Base-by-base conservation (phyloP, 495 filamentous ascomycete species). In the Penicillium chermesinum region DNA sequence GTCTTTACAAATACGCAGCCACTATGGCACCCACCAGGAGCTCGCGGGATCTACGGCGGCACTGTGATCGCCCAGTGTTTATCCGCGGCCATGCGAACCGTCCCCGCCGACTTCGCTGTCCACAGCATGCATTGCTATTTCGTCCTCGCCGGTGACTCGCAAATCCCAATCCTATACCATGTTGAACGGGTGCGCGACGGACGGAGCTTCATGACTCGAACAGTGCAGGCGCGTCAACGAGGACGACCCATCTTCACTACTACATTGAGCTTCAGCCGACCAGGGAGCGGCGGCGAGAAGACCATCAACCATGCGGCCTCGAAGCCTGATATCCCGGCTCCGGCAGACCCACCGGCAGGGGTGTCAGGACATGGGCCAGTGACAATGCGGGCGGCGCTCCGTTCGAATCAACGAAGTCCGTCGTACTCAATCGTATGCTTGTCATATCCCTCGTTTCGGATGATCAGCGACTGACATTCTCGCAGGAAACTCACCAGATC, bases 121-220 rank as follows among this genome's bases (percentile, higher is more conserved):
- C 91, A 98, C 72, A 87, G 82, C 67, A 95, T 95, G 88, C 93
- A 98, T 76, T 96, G 91, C 78, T 98, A 96, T 76, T 98, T 98
- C 71, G 84, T 98, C 32, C 84, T 97, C 1, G 89, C 88, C 9
- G 93, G 91, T 21, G 84, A 91, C 62, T 73, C 82, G 7, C 80
- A 85, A 34, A 82, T 94, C 30, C 91, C 93, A 3, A 86, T 98
- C 53, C 71, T 96, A 46, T 98, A 89, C 61, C 84, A 95, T 59
- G 93, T 98, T 22, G 91, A 96, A 70, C 81, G 84, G 40, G 88
- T 97, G 25, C 85, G 93, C 46, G 86, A 91, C 52, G 93, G 93
- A n/a, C 78, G 82, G 43, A 91, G 86, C 44, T 98, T 91, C 65
- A 81, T 88, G 38, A 96, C 93, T n/a, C 77, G 93, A 36, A 96